Percentiles rank a stretch among this genome's conserved stretches.
Conservation (phyloP, 495 filamentous ascomycete species). For the Pseudotulostoma volvatum region DNA sequence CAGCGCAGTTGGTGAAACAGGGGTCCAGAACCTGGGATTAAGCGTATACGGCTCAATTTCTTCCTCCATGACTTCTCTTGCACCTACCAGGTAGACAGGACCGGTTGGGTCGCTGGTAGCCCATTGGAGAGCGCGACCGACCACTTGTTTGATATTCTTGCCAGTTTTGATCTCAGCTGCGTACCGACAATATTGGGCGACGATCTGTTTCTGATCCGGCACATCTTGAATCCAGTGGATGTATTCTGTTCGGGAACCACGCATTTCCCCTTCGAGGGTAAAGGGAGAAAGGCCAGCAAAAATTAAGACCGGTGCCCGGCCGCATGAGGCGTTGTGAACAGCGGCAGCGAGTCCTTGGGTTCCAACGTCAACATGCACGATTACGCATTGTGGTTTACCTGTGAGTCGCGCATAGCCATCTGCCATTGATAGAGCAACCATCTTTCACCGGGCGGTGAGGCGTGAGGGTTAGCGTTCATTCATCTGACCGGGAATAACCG, state of each 20-base stretch:
- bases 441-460: conserved; percentile 31
- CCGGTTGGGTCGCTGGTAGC: conserved; percentile 68
- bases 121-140: conserved; percentile 79
- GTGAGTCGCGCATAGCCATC: conserved; percentile 87
- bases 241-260: conserved; percentile 79
- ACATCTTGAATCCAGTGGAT: conserved; percentile 98
- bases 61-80: conserved; percentile 83
- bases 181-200: conserved; percentile 91
- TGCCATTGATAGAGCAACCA: conserved; percentile 95
- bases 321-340: conserved; percentile 79
- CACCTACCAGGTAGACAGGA: conserved; percentile 71
- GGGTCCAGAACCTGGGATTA: conserved; percentile 56
- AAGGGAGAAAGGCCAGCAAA: conserved; percentile 84
- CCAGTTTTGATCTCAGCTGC: conserved; percentile 79
- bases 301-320: conserved; percentile 73
- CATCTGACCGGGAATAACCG: conserved; percentile 1
- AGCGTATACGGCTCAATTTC: conserved; percentile 71
- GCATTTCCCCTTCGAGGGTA: conserved; percentile 80
- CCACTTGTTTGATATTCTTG: conserved; percentile 89
- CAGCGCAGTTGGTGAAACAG: conserved; percentile 61
- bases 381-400: conserved; percentile 73
- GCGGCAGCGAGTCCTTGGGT: conserved; percentile 85
- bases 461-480: neutral
- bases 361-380: conserved; percentile 92
- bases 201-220: conserved; percentile 82